phyloP scores from a whole-genome alignment of 306 rosid species.

The Prunus padus region DNA sequence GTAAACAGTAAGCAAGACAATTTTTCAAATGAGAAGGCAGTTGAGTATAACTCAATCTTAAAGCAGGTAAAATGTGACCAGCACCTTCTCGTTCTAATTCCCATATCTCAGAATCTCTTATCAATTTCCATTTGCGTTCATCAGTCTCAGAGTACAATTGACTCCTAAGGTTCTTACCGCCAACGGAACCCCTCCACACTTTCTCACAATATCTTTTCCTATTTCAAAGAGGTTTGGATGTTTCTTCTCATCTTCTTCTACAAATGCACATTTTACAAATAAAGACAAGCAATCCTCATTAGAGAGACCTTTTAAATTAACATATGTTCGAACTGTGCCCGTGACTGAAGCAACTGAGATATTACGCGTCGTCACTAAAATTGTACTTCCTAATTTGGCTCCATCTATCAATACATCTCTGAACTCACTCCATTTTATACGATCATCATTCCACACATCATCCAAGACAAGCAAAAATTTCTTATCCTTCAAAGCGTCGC shows the following conservation, averaged over 20 bases:
- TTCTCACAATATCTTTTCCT: not conserved
- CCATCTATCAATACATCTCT: constrained; percentile 10
- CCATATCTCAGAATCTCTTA: constrained; percentile 15
- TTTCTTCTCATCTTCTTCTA: not conserved
- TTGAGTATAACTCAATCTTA: constrained; percentile 21
- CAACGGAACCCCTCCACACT: constrained; percentile 31
- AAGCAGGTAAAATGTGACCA: not conserved
- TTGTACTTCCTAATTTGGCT: constrained; percentile 18
- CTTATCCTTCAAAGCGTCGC: not conserved
- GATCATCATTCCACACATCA: constrained; percentile 18
- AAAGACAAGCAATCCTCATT: not conserved
- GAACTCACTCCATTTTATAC: not conserved
- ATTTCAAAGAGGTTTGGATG: not conserved
- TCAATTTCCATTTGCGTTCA: not conserved
- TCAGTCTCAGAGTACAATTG: constrained; percentile 12
- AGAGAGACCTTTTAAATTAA: constrained; percentile 1
- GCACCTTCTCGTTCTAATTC: not conserved
- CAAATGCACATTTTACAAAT: constrained; percentile 7
- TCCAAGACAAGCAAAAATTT: constrained; percentile 32
- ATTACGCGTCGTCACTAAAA: constrained; percentile 22
- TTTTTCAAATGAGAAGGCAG: constrained; percentile 25
- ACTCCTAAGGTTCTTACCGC: constrained; percentile 16
- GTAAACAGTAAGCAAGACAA: constrained; percentile 29
- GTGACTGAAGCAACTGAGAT: not conserved
- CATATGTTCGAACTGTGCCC: constrained; percentile 1